Evolutionary conservation across 139 green algal genomes (phyloP), one percentile per base, ranked within the genome.

Genomic region (Astrephomene gubernaculifera): DNA sequence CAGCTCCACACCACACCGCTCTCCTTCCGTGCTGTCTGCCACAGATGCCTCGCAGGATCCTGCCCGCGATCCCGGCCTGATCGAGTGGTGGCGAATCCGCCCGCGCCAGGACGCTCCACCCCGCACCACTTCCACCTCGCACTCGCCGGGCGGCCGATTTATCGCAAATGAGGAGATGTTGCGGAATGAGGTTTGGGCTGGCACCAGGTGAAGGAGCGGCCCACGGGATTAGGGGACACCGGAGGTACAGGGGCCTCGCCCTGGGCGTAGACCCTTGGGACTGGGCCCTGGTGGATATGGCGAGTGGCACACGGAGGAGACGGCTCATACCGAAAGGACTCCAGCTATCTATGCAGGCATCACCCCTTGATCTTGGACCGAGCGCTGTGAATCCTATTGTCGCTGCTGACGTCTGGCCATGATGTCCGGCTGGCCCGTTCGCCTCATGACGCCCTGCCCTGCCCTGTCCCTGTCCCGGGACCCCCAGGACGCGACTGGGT

Each of bases 101-200:
- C 81, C 81, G 39, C 54, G 54, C n/a, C 81, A 87, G 70, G 39
- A 41, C 0, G 69, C 81, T 35, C 69, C 81, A 0, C 81, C 81
- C 6, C 81, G 81, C 29, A 76, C 71, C 22, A 79, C 68, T 36
- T 52, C 68, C 14, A 81, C 22, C 57, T 44, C 38, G 5, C 36
- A 27, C 54, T 43, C 38, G 33, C 45, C 68, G 19, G 22, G 54
- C 5, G 81, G 81, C 14, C 81, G 81, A 38, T 87, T 87, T 43
- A 71, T 87, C 49, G 70, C 70, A 3, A 87, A 87, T 19, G 81
- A 87, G 81, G 81, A 71, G 41, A 64, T 87, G 68, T 54, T 87
- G 39, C 39, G 76, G 1, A 83, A 83, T 41, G 76, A 83, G 60
- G 76, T 83, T 60, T 54, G 76, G 39, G 35, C 43, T 0, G 79